Evolutionary conservation across 495 filamentous ascomycete genomes (phyloP).

Genomic region (Xylaria palmicola): DNA sequence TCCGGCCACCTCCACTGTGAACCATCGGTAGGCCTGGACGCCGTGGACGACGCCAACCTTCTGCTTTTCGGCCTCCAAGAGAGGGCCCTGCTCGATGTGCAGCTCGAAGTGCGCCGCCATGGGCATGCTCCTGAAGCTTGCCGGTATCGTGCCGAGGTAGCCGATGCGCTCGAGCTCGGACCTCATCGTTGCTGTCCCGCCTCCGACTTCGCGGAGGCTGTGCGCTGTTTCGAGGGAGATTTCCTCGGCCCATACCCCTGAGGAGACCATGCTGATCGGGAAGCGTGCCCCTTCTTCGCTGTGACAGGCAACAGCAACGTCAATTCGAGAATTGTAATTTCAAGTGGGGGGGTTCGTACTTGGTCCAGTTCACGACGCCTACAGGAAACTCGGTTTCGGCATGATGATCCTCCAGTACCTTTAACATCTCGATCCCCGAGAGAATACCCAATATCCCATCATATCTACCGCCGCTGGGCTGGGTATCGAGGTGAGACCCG

Average conservation of each 20-base stretch:
- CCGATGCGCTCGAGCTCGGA: conserved; percentile 68
- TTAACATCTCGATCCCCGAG: conserved; percentile 70
- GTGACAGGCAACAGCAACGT: conserved; percentile 18
- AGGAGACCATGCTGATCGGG: conserved; percentile 72
- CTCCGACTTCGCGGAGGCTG: conserved; percentile 55
- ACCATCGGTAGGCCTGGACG: conserved; percentile 69
- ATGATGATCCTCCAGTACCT: conserved; percentile 63
- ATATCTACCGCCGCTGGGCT: conserved; percentile 72
- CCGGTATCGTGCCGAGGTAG: conserved; percentile 60
- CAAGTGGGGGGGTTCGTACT: conserved; percentile 43
- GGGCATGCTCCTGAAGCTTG: conserved; percentile 59
- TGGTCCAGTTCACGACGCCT: conserved; percentile 80
- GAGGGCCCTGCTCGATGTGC: conserved; percentile 78
- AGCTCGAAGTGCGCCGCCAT: conserved; percentile 83
- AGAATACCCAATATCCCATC: conserved; percentile 76
- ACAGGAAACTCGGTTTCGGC: conserved; percentile 69
- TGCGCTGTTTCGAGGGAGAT: conserved; percentile 64
- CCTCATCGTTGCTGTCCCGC: conserved; percentile 59
- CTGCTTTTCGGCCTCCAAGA: conserved; percentile 57
- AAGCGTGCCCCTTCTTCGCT: conserved; percentile 79
- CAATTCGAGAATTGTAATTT: not conserved
- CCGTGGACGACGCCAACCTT: conserved; percentile 70
- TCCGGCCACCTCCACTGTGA: conserved; percentile 62
- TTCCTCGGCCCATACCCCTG: conserved; percentile 73
- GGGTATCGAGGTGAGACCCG: conserved; percentile 75